phyloP scores from a whole-genome alignment of 129 eudicot species.

The Helichrysum umbraculigerum region DNA sequence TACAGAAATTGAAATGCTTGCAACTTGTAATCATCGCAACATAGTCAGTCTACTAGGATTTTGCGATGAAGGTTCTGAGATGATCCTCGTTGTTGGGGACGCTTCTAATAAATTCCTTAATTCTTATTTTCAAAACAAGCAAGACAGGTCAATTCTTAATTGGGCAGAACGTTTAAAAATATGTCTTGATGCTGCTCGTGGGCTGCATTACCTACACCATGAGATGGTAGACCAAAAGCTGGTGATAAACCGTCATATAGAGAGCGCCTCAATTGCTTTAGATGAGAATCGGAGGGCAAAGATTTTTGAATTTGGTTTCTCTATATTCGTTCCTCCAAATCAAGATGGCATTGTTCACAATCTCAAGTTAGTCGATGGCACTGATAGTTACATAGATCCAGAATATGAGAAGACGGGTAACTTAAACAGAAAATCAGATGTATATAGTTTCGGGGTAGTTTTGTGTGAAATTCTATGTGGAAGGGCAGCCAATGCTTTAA shows the following conservation, averaged over 20 bases:
- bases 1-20: conserved; percentile 3
- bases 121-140: not conserved
- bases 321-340: not conserved
- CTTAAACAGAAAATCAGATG: no score
- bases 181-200: not conserved
- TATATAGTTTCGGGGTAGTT: no score
- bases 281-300: not conserved
- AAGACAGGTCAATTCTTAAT: not conserved
- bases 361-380: no score
- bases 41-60: conserved; percentile 1
- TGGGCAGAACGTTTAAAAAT: not conserved
- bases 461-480: no score
- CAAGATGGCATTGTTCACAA: no score
- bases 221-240: not conserved
- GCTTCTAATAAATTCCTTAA: not conserved
- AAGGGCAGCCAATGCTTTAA: no score
- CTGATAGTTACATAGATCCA: no score
- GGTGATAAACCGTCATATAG: not conserved
- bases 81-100: not conserved
- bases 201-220: not conserved
- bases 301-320: not conserved
- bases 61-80: conserved; percentile 7
- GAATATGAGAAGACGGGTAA: no score
- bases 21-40: conserved; percentile 3
- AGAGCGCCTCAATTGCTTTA: not conserved